A percentile compares a stretch with the other conserved stretches of the same genome.
Conservation (phyloP, 2,329 filamentous ascomycete genomes). For the Xylaria sp. region DNA sequence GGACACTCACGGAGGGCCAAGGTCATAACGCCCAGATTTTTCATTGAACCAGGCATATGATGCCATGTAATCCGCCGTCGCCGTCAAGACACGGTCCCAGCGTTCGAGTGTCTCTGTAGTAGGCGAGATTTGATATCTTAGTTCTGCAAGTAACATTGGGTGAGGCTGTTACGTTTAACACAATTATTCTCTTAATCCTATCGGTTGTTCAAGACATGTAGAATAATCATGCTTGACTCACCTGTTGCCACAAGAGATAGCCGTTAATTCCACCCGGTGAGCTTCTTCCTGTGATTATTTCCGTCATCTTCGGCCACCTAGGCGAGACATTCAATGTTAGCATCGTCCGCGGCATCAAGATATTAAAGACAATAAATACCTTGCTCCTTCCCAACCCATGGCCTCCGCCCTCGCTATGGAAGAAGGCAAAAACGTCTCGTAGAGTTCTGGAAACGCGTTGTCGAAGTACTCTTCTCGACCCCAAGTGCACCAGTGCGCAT, state of each 20-base stretch:
- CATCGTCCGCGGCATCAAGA: too few species aligned
- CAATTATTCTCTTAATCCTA: too few species aligned
- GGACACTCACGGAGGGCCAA: conserved; percentile 50
- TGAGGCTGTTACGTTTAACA: conserved; percentile 48
- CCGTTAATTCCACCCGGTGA: conserved; percentile 58
- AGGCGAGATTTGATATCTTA: conserved; percentile 40
- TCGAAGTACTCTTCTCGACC: conserved; percentile 46
- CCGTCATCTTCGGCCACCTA: conserved; percentile 57
- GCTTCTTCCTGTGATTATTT: conserved; percentile 49
- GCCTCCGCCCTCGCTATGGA: conserved; percentile 40
- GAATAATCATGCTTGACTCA: background rate
- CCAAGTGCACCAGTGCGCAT: conserved; percentile 49
- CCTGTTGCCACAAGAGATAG: conserved; percentile 57
- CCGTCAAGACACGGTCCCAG: conserved; percentile 39
- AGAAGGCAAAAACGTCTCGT: conserved; percentile 42
- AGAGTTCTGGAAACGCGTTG: conserved; percentile 46
- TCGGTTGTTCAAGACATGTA: too few species aligned
- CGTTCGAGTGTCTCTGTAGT: conserved; percentile 34
- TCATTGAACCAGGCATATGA: conserved; percentile 43
- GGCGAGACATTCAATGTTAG: background rate
- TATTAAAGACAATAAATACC: conserved; percentile 10
- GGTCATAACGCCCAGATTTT: conserved; percentile 42
- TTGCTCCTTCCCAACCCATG: conserved; percentile 45
- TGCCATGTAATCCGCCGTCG: conserved; percentile 41
- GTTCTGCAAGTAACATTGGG: conserved; percentile 44